phyloP scores from a whole-genome alignment of 352 stramenopile species.

The Phytophthora pistaciae region DNA sequence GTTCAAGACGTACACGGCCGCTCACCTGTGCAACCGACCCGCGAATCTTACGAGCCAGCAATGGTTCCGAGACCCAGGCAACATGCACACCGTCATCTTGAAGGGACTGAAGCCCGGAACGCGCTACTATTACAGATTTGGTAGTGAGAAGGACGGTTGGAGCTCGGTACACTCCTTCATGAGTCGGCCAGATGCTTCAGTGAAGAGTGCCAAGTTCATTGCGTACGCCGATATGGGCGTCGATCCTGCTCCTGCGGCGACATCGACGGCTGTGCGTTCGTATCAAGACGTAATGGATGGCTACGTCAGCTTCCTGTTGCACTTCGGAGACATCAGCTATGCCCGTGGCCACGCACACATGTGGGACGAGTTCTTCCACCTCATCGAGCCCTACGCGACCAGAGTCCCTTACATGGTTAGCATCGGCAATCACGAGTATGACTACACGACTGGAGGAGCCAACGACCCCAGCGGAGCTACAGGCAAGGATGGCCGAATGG shows the following conservation, averaged over 20 bases:
- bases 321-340: conserved; percentile 85
- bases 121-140: conserved; percentile 85
- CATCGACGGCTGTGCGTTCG: conserved; percentile 67
- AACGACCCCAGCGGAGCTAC: conserved; percentile 68
- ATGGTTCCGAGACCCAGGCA: conserved; percentile 80
- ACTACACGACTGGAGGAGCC: conserved; percentile 64
- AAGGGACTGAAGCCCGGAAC: conserved; percentile 44
- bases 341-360: conserved; percentile 62
- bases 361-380: conserved; percentile 83
- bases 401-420: conserved; percentile 84
- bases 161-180: conserved; percentile 74
- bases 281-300: conserved; percentile 71
- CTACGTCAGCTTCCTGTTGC: conserved; percentile 79
- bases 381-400: conserved; percentile 75
- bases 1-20: conserved; percentile 72
- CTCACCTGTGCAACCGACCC: conserved; percentile 70
- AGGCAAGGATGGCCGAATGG: conserved; percentile 60
- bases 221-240: conserved; percentile 88
- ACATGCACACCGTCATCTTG: conserved; percentile 85
- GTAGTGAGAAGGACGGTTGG: conserved; percentile 80
- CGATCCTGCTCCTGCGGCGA: conserved; percentile 60
- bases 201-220: conserved; percentile 75
- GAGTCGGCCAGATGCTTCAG: conserved; percentile 40
- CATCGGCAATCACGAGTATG: conserved; percentile 86
- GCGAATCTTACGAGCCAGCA: conserved; percentile 71